Evolutionary conservation across 2,329 filamentous ascomycete species (phyloP).

Genomic region (Xylogone sp.): DNA sequence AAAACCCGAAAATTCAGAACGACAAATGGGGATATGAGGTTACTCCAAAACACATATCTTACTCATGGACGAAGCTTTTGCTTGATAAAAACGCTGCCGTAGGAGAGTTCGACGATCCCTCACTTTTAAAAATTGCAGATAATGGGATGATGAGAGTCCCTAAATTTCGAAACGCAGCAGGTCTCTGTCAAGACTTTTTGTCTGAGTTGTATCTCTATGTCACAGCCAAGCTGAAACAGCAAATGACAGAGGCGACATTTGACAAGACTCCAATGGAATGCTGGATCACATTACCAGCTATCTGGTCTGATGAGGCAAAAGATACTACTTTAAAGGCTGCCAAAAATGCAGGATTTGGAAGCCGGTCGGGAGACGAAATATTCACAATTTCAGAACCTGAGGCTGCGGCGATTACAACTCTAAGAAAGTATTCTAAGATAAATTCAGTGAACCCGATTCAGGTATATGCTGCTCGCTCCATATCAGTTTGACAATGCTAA

Average conservation of each 20-base stretch:
- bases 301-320: conserved; percentile 22
- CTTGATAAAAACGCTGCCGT: conserved; percentile 16
- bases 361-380: conserved; percentile 10
- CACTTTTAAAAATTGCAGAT: conserved; percentile 6
- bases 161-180: conserved; percentile 9
- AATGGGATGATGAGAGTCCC: conserved; percentile 13
- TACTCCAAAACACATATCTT: conserved; percentile 13
- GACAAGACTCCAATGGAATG: conserved; percentile 16
- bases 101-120: conserved; percentile 13
- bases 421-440: conserved; percentile 9
- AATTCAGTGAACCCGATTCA: conserved; percentile 9
- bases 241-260: conserved; percentile 10
- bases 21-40: conserved; percentile 24
- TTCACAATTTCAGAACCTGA: conserved; percentile 23
- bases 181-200: conserved; percentile 19
- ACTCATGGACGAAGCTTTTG: conserved; percentile 23
- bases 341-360: conserved; percentile 16
- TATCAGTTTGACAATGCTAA: not conserved
- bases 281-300: conserved; percentile 22
- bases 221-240: conserved; percentile 2
- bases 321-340: conserved; percentile 18
- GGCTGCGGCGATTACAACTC: conserved; percentile 19
- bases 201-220: conserved; percentile 13
- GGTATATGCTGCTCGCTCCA: conserved; percentile 4
- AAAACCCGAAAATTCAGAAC: conserved; percentile 8